Base-by-base conservation (phyloP, 2,329 filamentous ascomycete species). In the Aureobasidium zeae region DNA sequence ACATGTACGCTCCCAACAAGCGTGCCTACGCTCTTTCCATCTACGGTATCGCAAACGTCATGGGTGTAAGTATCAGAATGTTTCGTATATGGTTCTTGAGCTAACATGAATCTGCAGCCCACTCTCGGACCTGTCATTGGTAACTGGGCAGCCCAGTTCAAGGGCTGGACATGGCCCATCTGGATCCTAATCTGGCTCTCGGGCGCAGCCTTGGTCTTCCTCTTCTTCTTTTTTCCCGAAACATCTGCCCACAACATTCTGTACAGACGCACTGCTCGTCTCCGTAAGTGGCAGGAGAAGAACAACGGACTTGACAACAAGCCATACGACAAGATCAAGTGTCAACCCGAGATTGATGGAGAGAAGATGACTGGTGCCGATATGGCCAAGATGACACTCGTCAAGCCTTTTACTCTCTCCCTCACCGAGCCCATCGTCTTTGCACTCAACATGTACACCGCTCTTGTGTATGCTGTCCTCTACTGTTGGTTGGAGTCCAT, bases 401-500 rank as follows among this genome's bases (percentile, higher is more conserved):
- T 69, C 15, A 56, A 61, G 5, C 65, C 66, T 0, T 66, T 69
- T 37, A 61, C 59, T 1, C 58, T 69, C 28, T 66, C 63, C 45
- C 58, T 65, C 51, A 54, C 47, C 4, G 64, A 65, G 48, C 62
- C 28, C 5, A 65, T 63, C 50, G 56, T 64, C 11, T 62, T 68
- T 47, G 48, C 65, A 3, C 52, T 66, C 13, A 68, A 68, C 42
- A 51, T 69, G 13, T 69, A 69, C 53, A 63, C 65, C 44, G 64
- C 63, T 0, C 55, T 64, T 12, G 57, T 66, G 39, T 66, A 67
- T 51, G 63, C 60, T 4, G 49, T 67, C 3, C 54, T 66, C 6
- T 69, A 68, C 50, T 69, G 63, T 60, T 41, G 37, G 34, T 68
- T 69, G 52, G 66, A 69, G 48, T 60, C 57, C 6, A 68, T 69